Conservation (phyloP, 352 stramenopile species). For the Thraustotheca clavata region DNA sequence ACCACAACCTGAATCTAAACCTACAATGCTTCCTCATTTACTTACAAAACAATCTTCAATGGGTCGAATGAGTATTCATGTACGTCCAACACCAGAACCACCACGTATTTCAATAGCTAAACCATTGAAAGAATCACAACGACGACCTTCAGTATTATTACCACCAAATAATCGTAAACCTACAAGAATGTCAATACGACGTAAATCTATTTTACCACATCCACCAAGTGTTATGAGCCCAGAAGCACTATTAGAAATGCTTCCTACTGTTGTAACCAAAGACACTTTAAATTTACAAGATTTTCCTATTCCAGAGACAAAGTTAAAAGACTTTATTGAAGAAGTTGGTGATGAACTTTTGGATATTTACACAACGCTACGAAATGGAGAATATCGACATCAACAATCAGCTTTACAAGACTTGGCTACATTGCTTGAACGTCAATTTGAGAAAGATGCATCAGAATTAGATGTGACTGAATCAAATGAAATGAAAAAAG, state of each 20-base stretch:
- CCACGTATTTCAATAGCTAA: too few species aligned
- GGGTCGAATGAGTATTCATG: too few species aligned
- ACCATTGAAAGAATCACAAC: too few species aligned
- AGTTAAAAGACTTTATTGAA: constrained; percentile 3
- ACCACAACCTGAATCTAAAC: too few species aligned
- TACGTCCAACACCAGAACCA: too few species aligned
- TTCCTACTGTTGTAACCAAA: not conserved
- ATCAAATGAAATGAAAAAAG: too few species aligned
- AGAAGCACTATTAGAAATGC: not conserved
- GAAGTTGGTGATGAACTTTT: constrained; percentile 10
- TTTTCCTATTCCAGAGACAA: constrained; percentile 2
- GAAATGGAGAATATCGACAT: not conserved
- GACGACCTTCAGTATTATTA: not conserved
- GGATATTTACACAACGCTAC: constrained; percentile 1
- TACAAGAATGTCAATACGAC: not conserved
- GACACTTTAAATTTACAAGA: not conserved
- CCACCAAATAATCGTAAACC: not conserved
- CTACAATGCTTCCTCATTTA: too few species aligned
- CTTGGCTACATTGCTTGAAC: constrained; percentile 13
- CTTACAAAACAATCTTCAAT: too few species aligned
- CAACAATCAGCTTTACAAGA: constrained; percentile 5
- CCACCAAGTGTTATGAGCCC: constrained; percentile 4
- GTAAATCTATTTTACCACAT: constrained; percentile 6
- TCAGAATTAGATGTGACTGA: constrained; percentile 25
- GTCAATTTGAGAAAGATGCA: constrained; percentile 22